Percentiles rank a stretch among this genome's conserved stretches.
phyloP scores from a whole-genome alignment of 441 rosid genomes.

The Erodium trifolium region DNA sequence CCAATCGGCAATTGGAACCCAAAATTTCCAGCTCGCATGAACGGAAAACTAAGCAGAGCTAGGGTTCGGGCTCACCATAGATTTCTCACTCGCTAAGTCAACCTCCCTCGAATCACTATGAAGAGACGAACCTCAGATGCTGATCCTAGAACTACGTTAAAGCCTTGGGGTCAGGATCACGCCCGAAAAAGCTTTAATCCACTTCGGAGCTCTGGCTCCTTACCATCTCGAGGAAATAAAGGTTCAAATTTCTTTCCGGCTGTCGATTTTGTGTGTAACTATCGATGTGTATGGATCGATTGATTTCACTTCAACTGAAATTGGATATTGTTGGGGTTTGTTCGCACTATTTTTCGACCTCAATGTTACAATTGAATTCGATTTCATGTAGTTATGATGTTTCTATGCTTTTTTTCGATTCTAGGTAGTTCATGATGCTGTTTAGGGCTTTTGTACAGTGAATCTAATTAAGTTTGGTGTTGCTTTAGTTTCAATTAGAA shows the following conservation, averaged over 20 bases:
- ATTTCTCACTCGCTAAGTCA: neutral
- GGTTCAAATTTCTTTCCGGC: neutral
- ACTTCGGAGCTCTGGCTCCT: conserved; percentile 1
- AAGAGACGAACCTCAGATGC: conserved; percentile 16
- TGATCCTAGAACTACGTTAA: neutral
- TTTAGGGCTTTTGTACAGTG: neutral
- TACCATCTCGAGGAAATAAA: conserved; percentile 8
- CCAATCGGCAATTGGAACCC: neutral
- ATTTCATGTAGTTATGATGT: neutral
- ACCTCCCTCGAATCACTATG: conserved; percentile 14
- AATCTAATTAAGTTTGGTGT: neutral
- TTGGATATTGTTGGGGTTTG: neutral
- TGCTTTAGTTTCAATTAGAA: neutral
- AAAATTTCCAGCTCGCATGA: neutral
- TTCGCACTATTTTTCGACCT: neutral
- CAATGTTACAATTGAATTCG: neutral
- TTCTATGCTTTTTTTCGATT: neutral
- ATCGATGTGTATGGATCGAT: neutral
- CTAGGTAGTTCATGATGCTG: neutral
- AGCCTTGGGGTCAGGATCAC: no score
- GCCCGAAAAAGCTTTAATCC: no score
- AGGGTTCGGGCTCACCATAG: neutral
- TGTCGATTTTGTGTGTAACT: neutral
- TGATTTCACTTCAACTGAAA: neutral
- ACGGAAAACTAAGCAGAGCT: neutral